These are phyloP conservation scores for Phytophthora brassicae DNA, from an alignment of 352 stramenopile genomes.

Conservation along the genomic window DNA sequence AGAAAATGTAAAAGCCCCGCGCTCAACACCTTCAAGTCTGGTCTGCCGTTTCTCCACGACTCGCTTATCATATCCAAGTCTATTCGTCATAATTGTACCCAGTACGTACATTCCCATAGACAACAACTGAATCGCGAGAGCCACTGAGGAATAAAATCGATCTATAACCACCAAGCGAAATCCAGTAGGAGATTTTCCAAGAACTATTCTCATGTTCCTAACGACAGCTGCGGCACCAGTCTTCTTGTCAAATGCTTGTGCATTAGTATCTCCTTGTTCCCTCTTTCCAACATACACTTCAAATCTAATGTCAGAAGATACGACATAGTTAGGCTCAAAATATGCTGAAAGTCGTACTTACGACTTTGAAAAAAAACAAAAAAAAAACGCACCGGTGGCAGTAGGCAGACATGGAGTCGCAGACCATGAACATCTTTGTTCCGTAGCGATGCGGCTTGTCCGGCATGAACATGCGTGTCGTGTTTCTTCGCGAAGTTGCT, in stretches of 20 bases:
- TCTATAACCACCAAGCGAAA: slow-evolving; percentile 2
- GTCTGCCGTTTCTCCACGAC: too few relatives aligned
- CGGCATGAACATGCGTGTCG: slow-evolving; percentile 35
- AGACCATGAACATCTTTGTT: too few relatives aligned
- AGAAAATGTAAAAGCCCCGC: too few relatives aligned
- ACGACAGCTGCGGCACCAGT: too few relatives aligned
- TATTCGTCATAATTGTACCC: slow-evolving; percentile 27
- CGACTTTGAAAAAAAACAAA: not conserved
- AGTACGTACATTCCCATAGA: slow-evolving; percentile 31
- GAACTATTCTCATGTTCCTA: too few relatives aligned
- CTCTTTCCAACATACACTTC: slow-evolving; percentile 3
- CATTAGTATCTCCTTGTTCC: slow-evolving; percentile 1
- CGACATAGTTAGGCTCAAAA: not conserved
- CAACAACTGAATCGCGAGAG: slow-evolving; percentile 24
- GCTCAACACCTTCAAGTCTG: too few relatives aligned
- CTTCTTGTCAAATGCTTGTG: too few relatives aligned
- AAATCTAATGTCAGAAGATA: slow-evolving; percentile 9
- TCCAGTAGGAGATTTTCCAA: too few relatives aligned
- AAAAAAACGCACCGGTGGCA: slow-evolving; percentile 5
- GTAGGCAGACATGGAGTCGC: too few relatives aligned
- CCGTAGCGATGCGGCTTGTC: too few relatives aligned
- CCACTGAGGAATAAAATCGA: too few relatives aligned
- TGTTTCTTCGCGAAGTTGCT: slow-evolving; percentile 24
- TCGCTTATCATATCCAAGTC: slow-evolving; percentile 14
- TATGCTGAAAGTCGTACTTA: not conserved